Conservation (phyloP, 2,329 filamentous ascomycete genomes). For the Colletotrichum aenigma region DNA sequence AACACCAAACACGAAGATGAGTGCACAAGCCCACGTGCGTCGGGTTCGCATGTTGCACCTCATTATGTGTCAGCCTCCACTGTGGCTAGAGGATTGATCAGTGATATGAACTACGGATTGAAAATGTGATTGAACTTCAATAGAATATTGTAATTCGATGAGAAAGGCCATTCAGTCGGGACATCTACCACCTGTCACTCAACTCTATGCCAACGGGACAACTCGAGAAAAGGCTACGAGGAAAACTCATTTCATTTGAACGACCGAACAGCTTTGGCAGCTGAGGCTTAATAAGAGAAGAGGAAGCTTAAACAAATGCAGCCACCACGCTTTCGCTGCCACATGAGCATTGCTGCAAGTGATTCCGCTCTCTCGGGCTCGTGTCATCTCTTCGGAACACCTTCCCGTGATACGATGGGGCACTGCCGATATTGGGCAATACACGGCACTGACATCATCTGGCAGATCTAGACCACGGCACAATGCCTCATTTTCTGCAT, state of each 20-base stretch:
- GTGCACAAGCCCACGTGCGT: background rate
- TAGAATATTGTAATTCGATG: background rate
- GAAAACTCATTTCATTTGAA: background rate
- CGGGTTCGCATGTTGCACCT: background rate
- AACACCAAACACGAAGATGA: background rate
- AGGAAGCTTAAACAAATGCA: background rate
- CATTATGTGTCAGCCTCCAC: background rate
- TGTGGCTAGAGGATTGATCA: background rate
- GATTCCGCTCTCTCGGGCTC: background rate
- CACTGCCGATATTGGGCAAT: background rate
- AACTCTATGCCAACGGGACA: background rate
- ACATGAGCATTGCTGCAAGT: background rate
- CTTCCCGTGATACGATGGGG: background rate
- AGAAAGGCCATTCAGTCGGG: background rate
- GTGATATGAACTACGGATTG: background rate
- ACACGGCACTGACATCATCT: background rate
- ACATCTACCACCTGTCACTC: background rate
- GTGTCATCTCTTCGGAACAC: background rate
- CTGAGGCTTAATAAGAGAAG: background rate
- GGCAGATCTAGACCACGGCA: background rate
- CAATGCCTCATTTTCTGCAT: background rate
- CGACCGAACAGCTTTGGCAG: background rate
- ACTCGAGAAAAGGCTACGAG: background rate
- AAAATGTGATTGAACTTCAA: background rate
- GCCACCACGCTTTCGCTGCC: background rate